Conservation (phyloP, 192 early-diverging fungal genomes). For the Mortierella alpina region DNA sequence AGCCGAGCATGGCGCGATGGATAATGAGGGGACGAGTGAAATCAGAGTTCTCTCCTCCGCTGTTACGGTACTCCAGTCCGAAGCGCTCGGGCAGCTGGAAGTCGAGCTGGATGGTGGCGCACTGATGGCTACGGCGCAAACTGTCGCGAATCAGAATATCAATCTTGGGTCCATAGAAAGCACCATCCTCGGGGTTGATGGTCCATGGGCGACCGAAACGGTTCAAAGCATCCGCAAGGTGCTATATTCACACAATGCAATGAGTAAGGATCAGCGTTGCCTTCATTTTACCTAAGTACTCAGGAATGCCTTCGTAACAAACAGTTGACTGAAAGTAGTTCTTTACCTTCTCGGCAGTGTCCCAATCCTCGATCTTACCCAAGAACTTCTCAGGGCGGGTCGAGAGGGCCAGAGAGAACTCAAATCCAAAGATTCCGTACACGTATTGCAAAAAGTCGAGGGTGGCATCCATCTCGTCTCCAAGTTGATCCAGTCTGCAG, state of each 20-base stretch:
- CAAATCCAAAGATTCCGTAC: slow-evolving; percentile 95
- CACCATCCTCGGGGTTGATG: slow-evolving; percentile 95
- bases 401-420: slow-evolving; percentile 90
- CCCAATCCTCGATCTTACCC: slow-evolving; percentile 91
- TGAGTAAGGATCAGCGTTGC: background rate
- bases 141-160: slow-evolving; percentile 97
- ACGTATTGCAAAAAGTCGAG: slow-evolving; percentile 92
- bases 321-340: background rate
- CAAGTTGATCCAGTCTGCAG: slow-evolving; percentile 89
- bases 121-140: slow-evolving; percentile 90
- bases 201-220: slow-evolving; percentile 86
- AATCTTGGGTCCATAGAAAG: slow-evolving; percentile 99
- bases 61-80: slow-evolving; percentile 88
- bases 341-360: slow-evolving; percentile 85
- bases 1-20: slow-evolving; percentile 96
- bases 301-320: background rate
- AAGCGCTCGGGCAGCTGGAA: slow-evolving; percentile 98
- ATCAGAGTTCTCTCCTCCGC: slow-evolving; percentile 65
- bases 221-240: slow-evolving; percentile 80
- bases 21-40: slow-evolving; percentile 92
- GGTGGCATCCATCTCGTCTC: slow-evolving; percentile 82
- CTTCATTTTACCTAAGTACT: background rate
- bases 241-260: slow-evolving; percentile 28
- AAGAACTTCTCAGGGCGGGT: slow-evolving; percentile 97
- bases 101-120: slow-evolving; percentile 98